Conservation (phyloP, 805 yeast genomes). For the Yamadazyma sp. region DNA sequence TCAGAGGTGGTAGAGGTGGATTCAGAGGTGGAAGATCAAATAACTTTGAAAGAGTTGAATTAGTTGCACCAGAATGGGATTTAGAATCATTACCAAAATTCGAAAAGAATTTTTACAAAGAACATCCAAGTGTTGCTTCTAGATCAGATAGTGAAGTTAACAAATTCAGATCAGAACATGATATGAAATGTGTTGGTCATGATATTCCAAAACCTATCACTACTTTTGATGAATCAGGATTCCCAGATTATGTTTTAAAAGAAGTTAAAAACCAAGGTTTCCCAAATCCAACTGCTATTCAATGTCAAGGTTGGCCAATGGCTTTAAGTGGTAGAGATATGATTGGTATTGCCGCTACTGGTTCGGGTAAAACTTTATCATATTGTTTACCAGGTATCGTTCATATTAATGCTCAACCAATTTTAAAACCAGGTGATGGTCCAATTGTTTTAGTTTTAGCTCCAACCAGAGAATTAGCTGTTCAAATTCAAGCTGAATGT, state of each 20-base stretch:
- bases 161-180: constrained; percentile 75
- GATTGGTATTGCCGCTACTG: constrained; percentile 99
- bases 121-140: constrained; percentile 71
- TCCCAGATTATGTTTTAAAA: constrained; percentile 87
- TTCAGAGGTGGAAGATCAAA: constrained; percentile 38
- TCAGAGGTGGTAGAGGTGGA: constrained; percentile 37
- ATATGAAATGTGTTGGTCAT: constrained; percentile 80
- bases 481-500: constrained; percentile 95
- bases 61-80: constrained; percentile 81
- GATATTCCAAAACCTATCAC: constrained; percentile 95
- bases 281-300: constrained; percentile 92
- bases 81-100: constrained; percentile 74
- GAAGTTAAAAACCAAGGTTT: constrained; percentile 93
- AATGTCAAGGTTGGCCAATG: constrained; percentile 99
- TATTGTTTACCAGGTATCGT: constrained; percentile 97
- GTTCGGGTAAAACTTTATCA: constrained; percentile 97
- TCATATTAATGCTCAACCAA: constrained; percentile 97
- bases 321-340: constrained; percentile 97
- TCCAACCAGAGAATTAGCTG: constrained; percentile 98
- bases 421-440: constrained; percentile 91
- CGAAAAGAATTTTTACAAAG: constrained; percentile 92
- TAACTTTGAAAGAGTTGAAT: constrained; percentile 42
- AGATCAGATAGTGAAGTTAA: constrained; percentile 73
- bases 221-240: constrained; percentile 93
- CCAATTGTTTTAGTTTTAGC: constrained; percentile 94